A percentile compares a stretch with the other conserved stretches of the same genome.
phyloP scores from a whole-genome alignment of 225 moss, liverwort and hornwort genomes.

The Thuidium tamariscinum region DNA sequence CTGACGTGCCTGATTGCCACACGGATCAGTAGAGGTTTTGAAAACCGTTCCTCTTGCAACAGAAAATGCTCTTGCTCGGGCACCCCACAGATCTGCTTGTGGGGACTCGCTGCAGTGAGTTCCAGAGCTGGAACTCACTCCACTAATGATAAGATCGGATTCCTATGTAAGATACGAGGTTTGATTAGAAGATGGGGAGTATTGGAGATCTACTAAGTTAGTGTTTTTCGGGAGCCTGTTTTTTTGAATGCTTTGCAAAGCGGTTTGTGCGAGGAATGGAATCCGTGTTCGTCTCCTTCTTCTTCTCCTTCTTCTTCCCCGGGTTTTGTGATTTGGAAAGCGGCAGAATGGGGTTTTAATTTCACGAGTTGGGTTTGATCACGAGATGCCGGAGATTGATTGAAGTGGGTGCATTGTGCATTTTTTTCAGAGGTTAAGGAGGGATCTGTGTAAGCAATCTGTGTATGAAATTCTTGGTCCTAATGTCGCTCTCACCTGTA shows the following conservation, averaged over 20 bases:
- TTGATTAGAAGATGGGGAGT: background rate
- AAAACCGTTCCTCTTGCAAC: background rate
- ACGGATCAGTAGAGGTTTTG: too few species aligned
- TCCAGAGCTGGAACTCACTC: background rate
- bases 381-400: background rate
- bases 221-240: background rate
- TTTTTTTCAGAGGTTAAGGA: background rate
- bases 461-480: background rate
- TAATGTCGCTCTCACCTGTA: background rate
- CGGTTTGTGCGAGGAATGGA: background rate
- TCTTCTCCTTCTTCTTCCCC: too few species aligned
- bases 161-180: background rate
- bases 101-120: background rate
- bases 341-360: background rate
- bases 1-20: background rate
- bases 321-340: background rate
- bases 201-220: background rate
- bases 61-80: background rate
- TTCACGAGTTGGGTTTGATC: background rate
- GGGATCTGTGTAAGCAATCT: background rate
- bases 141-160: background rate
- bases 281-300: background rate
- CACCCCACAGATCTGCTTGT: background rate
- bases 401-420: background rate
- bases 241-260: background rate